Base-by-base conservation (phyloP, 208 protist species). In the Crithidia fasciculata region DNA sequence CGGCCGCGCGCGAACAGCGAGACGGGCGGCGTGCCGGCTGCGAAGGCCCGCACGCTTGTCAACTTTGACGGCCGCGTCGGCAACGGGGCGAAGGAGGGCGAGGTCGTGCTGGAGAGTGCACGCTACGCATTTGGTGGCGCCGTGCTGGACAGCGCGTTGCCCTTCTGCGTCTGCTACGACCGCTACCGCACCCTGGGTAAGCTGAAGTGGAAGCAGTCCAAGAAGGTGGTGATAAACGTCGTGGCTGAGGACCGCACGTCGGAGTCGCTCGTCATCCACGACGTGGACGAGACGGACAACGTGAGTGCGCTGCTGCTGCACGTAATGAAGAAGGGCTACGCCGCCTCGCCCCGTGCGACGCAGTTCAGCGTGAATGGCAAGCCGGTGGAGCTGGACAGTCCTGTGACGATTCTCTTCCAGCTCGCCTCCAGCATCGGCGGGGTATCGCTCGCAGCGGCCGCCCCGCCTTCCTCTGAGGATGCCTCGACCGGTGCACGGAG, bases 91-190 rank as follows among this genome's bases (percentile, higher is more conserved):
- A 58, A 47, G 39, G 86, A 89, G 39, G 69, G 73, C 10, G 80
- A 80, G 62, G 49, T 95, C 40, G 61, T 88, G 16, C 47, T 95
- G 68, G 74, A 86, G 70, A 78, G 86, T 8, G 72, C 76, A 3
- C 69, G 87, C 37, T 95, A 92, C 79, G 74, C 72, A 15, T 81
- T 87, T 72, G 86, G 82, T 36, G 88, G 90, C 19, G 82, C 76
- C 1, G 69, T 85, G 37, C 63, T 95, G 8, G 90, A 93, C 74
- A 93, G 88, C 74, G 87, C 82, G 37, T 59, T 95, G 8, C 83
- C 85, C 4, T 78, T 80, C 56, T 86, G 80, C 58, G 68, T 95
- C 10, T 69, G 53, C 58, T 86, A 86, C 72, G 88, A 91, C 59
- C 76, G 57, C n/a, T 81, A 79, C 56, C 78, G 81, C 4, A 54